Percentiles rank a stretch among this genome's conserved stretches.
These are phyloP conservation scores for Termitomyces eurrhizus DNA, from an alignment of 768 basidiomycete species.

Conservation along the genomic window DNA sequence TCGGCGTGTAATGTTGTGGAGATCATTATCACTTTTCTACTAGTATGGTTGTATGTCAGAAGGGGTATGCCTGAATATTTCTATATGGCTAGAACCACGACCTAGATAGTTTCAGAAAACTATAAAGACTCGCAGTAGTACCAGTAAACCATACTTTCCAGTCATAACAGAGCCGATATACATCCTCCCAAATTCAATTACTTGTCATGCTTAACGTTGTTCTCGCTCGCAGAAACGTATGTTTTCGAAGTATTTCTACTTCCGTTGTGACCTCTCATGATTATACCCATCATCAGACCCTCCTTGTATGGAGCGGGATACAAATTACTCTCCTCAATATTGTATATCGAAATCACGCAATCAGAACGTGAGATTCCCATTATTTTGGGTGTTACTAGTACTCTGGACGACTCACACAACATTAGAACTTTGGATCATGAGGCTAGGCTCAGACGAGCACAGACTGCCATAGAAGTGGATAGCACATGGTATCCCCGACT, in stretches of 20 bases:
- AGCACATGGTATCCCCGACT: not conserved
- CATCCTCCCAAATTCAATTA: not conserved
- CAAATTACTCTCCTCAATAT: constrained; percentile 27
- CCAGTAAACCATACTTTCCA: not conserved
- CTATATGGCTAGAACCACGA: not conserved
- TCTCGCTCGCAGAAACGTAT: constrained; percentile 25
- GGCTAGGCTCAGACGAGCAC: constrained; percentile 8
- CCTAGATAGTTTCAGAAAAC: not conserved
- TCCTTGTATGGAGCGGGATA: constrained; percentile 30
- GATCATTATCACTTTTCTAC: not conserved
- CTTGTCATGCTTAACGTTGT: constrained; percentile 18
- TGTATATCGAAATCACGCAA: constrained; percentile 26
- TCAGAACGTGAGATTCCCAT: constrained; percentile 16
- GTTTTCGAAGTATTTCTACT: not conserved
- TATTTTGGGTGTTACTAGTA: not conserved
- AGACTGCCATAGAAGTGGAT: constrained; percentile 3
- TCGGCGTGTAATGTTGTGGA: not conserved
- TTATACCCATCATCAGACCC: constrained; percentile 20
- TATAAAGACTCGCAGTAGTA: not conserved
- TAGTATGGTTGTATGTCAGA: not conserved
- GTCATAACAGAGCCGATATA: not conserved
- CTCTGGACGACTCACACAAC: not conserved
- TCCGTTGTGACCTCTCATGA: not conserved
- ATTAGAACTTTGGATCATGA: constrained; percentile 8
- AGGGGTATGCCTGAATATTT: not conserved